Base-by-base conservation (phyloP, 768 basidiomycete genomes). In the Tulasnella sp. region DNA sequence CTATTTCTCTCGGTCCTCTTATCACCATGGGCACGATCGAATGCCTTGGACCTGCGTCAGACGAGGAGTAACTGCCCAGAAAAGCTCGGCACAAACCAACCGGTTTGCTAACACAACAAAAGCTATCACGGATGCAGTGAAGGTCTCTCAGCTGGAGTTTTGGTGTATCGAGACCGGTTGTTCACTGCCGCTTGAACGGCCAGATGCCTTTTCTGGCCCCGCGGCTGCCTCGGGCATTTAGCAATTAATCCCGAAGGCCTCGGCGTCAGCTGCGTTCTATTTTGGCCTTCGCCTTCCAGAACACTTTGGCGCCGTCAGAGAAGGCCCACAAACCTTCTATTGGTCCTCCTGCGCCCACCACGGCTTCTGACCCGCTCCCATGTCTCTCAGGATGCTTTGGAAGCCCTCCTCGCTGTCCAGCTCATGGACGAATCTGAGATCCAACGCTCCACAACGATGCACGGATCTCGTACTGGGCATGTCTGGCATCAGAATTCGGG, bases 231-330 rank as follows among this genome's bases (percentile, higher is more conserved):
- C 62, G 62, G 62, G 62, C 62, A 68, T 31, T 34, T 68, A 12
- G 62, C 62, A 31, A 68, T 3, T 10, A 68, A 68, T 34, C 6
- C 62, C 62, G 34, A 68, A 34, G 62, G 34, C 62, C 62, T 27
- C 9, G 14, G 9, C 62, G 21, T 27, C 14, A n/a, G 62, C 62
- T 68, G 27, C 62, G n/a, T 68, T 31, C n/a, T 27, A 9, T 68
- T 68, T 31, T 68, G 14, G 62, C 21, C 27, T 34, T 34, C n/a
- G 62, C 34, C 62, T 68, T 68, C 62, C 62, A 31, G 62, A 68
- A 68, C 62, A 68, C 62, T 68, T 68, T 68, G 62, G 62, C 62
- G 27, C 27, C n/a, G 62, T 68, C 62, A 68, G 21, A 68, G 62
- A 68, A 68, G 62, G 31, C 62, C n/a, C 62, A 68, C 62, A 68